phyloP scores from a whole-genome alignment of 1,284 basidiomycete species.

The Schizophyllum amplum region DNA sequence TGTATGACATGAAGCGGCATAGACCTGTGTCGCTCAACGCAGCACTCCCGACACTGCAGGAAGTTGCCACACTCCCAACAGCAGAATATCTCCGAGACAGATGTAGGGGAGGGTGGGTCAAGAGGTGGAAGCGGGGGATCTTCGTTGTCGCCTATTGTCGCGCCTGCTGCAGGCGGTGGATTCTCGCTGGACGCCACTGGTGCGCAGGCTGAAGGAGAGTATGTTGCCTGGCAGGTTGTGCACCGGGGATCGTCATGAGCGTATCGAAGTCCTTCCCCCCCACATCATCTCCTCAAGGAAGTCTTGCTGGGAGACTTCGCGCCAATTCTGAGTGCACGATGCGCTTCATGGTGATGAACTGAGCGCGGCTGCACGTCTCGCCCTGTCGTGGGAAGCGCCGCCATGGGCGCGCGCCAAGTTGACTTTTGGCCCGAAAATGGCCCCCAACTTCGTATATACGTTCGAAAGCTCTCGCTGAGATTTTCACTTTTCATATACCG shows the following conservation, averaged over 20 bases:
- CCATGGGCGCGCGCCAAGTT: too few relatives aligned
- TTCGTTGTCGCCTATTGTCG: not conserved
- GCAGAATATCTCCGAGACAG: not conserved
- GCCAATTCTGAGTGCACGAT: not conserved
- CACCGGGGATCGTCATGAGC: not conserved
- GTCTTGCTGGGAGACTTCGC: not conserved
- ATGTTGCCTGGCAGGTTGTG: not conserved
- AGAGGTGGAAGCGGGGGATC: not conserved
- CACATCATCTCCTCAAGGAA: not conserved
- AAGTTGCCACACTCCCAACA: conserved; percentile 5
- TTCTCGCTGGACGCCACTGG: too few relatives aligned
- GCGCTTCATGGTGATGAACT: too few relatives aligned
- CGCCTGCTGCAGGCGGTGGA: too few relatives aligned
- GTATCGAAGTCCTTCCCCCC: not conserved
- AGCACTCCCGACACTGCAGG: conserved; percentile 13
- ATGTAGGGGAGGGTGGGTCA: not conserved
- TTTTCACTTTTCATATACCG: too few relatives aligned
- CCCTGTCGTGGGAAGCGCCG: not conserved
- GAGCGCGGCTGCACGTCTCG: too few relatives aligned
- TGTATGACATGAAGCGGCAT: conserved; percentile 14
- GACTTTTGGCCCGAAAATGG: too few relatives aligned
- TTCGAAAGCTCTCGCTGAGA: too few relatives aligned
- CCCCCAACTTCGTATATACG: too few relatives aligned
- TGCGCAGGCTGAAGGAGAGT: not conserved
- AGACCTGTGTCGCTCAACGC: conserved; percentile 6